These are phyloP conservation scores for Chalciporus chontae DNA, from an alignment of 768 basidiomycete species.

Conservation along the genomic window DNA sequence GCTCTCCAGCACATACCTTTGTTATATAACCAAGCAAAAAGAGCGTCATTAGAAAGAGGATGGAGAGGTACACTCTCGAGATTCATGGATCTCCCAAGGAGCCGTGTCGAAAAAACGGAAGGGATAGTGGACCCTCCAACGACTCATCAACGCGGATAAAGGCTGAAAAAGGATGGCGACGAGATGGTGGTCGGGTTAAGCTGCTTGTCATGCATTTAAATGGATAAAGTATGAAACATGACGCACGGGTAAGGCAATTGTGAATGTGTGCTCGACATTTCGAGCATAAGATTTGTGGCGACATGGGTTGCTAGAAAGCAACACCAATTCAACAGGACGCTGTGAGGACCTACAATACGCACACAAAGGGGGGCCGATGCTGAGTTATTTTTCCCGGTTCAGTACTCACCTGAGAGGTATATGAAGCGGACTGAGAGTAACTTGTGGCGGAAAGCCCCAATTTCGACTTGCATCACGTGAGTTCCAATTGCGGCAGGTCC, in stretches of 20 bases:
- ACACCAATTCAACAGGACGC: conserved; percentile 13
- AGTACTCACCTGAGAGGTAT: background rate
- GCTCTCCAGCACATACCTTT: conserved; percentile 12
- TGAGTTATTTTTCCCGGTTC: background rate
- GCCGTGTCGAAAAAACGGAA: conserved; percentile 7
- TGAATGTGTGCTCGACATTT: conserved; percentile 1
- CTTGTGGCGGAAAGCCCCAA: background rate
- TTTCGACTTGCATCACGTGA: background rate
- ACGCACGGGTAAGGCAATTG: conserved; percentile 5
- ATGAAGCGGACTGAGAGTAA: background rate
- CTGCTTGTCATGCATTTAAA: conserved; percentile 2
- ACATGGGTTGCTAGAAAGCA: background rate
- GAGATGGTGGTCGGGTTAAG: background rate
- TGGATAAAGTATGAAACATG: conserved; percentile 4
- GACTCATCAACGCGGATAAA: background rate
- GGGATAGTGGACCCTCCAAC: conserved; percentile 2
- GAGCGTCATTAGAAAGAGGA: conserved; percentile 6
- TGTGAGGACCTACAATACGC: conserved; percentile 4
- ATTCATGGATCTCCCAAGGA: conserved; percentile 1
- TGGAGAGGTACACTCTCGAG: background rate
- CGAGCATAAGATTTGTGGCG: conserved; percentile 23
- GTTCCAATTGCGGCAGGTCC: conserved; percentile 21
- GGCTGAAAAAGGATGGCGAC: background rate
- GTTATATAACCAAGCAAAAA: conserved; percentile 13
- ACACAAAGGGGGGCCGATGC: background rate